Evolutionary conservation across 1,284 basidiomycete genomes (phyloP), one percentile per base, ranked within the genome.

Genomic region (Sanghuangporus baumii): DNA sequence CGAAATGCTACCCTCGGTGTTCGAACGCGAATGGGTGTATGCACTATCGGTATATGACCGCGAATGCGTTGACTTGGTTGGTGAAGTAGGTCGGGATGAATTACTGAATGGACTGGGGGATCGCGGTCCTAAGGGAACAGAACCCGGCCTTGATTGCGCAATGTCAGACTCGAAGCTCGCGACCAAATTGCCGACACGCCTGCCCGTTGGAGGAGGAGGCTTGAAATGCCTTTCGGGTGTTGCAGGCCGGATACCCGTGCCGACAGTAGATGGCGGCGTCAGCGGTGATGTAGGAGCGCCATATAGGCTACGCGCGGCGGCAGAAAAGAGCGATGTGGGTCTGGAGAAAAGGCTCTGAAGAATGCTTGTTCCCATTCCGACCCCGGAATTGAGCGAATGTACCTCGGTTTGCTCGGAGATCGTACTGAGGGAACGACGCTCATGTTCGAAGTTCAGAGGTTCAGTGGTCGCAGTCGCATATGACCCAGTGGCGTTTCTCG

Each of bases 131-230:
- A 67, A 59, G 62, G n/a, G 69, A 46, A 51, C 65, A 70, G 4
- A 74, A 70, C 0, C 71, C 66, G 8, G 72, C 72, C 59, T 50
- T 61, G 63, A 14, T 20, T 38, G 47, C 2, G 72, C 71, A 9
- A 75, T 76, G 51, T 79, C 82, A 37, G 86, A 81, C 68, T 92
- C 90, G 65, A 91, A 92, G 48, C 87, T 83, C 0, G 89, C 88
- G 50, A 89, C 88, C 48, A 91, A 78, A 63, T 88, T 84, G 14
- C 81, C 87, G 0, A 88, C 81, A 16, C 87, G 81, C 38, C 83
- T 82, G 6, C 82, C 84, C 48, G 75, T 77, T 20, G 84, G 84
- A 18, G 81, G 75, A 59, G 74, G 77, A 46, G 71, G 73, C 60
- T 70, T 79, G 69, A 41, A 62, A 8, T 51, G 36, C 23, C 64